These are phyloP conservation scores for Hortaea sp. DNA, from an alignment of 2,329 filamentous ascomycete genomes.

Conservation along the genomic window DNA sequence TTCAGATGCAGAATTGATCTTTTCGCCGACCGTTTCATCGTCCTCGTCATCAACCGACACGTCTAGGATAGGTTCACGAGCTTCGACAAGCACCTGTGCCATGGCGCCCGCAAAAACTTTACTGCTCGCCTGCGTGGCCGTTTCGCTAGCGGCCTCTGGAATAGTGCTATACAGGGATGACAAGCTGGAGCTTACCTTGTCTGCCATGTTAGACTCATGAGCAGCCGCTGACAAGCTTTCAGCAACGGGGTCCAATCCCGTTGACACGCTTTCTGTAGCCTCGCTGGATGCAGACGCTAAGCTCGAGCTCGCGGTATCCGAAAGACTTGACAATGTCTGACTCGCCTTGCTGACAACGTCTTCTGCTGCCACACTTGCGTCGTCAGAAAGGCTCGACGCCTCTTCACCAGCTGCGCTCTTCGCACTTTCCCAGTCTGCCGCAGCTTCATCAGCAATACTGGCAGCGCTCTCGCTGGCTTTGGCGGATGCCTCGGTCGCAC, in stretches of 20 bases:
- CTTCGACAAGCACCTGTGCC: constrained; percentile 40
- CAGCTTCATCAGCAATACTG: constrained; percentile 17
- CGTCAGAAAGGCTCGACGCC: constrained; percentile 17
- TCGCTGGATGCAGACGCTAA: constrained; percentile 1
- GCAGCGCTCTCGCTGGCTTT: constrained; percentile 13
- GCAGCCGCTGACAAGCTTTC: constrained; percentile 12
- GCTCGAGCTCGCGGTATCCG: constrained; percentile 10
- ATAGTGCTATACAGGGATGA: neutral
- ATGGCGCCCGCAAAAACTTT: constrained; percentile 47
- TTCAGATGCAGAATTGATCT: constrained; percentile 41
- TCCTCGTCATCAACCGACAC: constrained; percentile 32
- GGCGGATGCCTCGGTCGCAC: constrained; percentile 2
- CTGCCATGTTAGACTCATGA: neutral
- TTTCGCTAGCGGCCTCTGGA: neutral
- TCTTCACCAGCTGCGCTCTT: constrained; percentile 9
- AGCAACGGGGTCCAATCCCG: neutral
- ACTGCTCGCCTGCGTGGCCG: neutral
- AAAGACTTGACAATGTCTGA: constrained; percentile 14
- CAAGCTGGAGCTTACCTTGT: neutral
- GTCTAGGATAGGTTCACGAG: constrained; percentile 40
- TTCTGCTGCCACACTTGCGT: constrained; percentile 4
- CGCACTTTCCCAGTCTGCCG: constrained; percentile 12
- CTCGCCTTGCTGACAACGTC: neutral
- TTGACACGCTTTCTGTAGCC: neutral
- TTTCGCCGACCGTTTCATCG: constrained; percentile 39